These are phyloP conservation scores for Tetrahymena malaccensis DNA, from an alignment of 73 alveolate species.

Conservation along the genomic window DNA sequence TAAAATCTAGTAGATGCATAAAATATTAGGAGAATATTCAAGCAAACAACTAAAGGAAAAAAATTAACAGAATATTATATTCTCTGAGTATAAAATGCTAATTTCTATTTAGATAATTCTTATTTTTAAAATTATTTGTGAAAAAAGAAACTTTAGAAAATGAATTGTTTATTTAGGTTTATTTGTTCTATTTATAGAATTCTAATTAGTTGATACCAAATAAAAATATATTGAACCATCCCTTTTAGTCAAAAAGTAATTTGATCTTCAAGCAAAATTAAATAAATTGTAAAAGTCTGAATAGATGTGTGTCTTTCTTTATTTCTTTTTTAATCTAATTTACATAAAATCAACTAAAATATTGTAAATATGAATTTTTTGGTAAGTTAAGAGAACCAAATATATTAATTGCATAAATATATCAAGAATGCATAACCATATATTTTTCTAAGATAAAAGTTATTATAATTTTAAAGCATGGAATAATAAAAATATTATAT, in stretches of 20 bases:
- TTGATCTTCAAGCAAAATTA: neutral
- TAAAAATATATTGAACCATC: too few species aligned
- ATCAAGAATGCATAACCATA: neutral
- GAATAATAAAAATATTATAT: too few species aligned
- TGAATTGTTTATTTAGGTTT: neutral
- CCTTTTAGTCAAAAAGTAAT: too few species aligned
- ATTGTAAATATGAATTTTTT: neutral
- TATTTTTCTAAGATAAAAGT: neutral
- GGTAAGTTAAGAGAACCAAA: neutral
- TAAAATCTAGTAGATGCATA: neutral
- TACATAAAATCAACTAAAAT: neutral
- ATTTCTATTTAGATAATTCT: too few species aligned
- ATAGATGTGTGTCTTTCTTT: too few species aligned
- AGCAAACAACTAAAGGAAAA: neutral
- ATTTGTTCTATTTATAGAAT: neutral
- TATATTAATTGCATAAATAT: too few species aligned
- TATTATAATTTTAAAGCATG: neutral
- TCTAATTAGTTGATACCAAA: too few species aligned
- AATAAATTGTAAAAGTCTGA: neutral
- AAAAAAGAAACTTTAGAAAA: neutral
- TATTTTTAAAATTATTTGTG: too few species aligned
- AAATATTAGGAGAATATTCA: neutral
- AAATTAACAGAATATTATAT: neutral
- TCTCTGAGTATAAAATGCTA: neutral
- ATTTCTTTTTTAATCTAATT: neutral